Percentiles rank a stretch among this genome's conserved stretches.
These are phyloP conservation scores for Penicillium malachiteum DNA, from an alignment of 495 filamentous ascomycete species.

Conservation along the genomic window DNA sequence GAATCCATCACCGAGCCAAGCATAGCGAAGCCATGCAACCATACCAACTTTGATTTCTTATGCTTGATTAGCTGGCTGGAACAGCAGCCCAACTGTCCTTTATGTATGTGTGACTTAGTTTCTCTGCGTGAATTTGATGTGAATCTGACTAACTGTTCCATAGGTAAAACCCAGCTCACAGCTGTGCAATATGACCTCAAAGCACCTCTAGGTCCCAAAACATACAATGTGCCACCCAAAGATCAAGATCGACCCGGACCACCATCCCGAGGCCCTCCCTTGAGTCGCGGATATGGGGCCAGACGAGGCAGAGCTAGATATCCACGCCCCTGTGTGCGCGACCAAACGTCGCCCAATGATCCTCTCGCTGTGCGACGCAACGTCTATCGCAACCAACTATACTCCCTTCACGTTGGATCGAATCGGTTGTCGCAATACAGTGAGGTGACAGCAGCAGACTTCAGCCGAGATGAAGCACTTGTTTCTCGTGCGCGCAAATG, in stretches of 20 bases:
- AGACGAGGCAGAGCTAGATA: slow-evolving; percentile 19
- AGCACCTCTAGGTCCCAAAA: slow-evolving; percentile 52
- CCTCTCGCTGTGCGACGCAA: slow-evolving; percentile 67
- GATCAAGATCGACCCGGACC: slow-evolving; percentile 2
- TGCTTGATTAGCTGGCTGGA: slow-evolving; percentile 84
- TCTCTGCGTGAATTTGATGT: neutral
- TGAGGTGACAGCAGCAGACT: slow-evolving; percentile 67
- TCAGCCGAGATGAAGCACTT: slow-evolving; percentile 63
- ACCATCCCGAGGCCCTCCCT: neutral
- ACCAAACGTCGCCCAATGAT: slow-evolving; percentile 42
- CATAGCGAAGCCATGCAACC: slow-evolving; percentile 70
- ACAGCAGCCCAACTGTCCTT: slow-evolving; percentile 68
- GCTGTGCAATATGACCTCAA: slow-evolving; percentile 67
- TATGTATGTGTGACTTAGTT: slow-evolving; percentile 61
- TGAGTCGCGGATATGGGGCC: slow-evolving; percentile 1
- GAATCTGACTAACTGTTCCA: slow-evolving; percentile 11
- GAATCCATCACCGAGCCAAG: slow-evolving; percentile 70
- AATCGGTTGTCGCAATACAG: slow-evolving; percentile 78
- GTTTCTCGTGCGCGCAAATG: slow-evolving; percentile 82
- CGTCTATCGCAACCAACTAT: slow-evolving; percentile 74
- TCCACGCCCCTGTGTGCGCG: slow-evolving; percentile 23
- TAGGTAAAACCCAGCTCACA: slow-evolving; percentile 62
- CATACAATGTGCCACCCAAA: slow-evolving; percentile 40
- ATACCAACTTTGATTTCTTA: slow-evolving; percentile 79
- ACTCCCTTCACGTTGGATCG: slow-evolving; percentile 80